Conservation (phyloP, 2,329 filamentous ascomycete species). For the Aspergillus quadrilineatus region DNA sequence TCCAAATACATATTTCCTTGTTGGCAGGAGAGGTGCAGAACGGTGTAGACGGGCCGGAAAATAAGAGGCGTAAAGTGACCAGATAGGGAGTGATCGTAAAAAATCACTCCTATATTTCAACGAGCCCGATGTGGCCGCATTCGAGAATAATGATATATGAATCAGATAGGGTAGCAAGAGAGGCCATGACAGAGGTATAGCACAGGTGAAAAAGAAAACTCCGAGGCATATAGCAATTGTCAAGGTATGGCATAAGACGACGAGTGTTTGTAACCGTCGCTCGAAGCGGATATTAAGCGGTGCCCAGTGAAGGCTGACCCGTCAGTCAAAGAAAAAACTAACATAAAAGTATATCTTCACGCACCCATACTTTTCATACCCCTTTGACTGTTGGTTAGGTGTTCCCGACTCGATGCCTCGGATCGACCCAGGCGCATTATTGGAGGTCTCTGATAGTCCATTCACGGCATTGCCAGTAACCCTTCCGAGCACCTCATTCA, state of each 20-base stretch:
- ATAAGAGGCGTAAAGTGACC: conserved; percentile 88
- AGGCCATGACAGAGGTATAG: conserved; percentile 90
- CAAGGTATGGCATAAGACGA: conserved; percentile 72
- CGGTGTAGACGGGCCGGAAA: conserved; percentile 88
- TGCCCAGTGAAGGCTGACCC: conserved; percentile 72
- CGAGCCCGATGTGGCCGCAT: conserved; percentile 71
- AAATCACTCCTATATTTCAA: conserved; percentile 73
- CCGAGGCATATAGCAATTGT: conserved; percentile 70
- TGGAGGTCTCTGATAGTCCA: neutral
- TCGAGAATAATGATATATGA: conserved; percentile 73
- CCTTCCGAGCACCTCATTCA: neutral
- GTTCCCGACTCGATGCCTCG: neutral
- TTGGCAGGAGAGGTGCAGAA: conserved; percentile 73
- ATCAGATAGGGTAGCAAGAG: conserved; percentile 73
- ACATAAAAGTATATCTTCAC: conserved; percentile 10
- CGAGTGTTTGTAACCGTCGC: conserved; percentile 72
- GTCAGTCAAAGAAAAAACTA: neutral
- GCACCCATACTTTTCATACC: conserved; percentile 12
- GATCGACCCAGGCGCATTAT: neutral
- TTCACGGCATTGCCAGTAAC: neutral
- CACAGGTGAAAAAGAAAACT: conserved; percentile 85
- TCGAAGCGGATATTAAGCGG: conserved; percentile 71
- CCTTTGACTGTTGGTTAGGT: neutral
- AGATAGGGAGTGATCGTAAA: conserved; percentile 70
- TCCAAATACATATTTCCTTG: conserved; percentile 91